Evolutionary conservation across 768 basidiomycete genomes (phyloP), one percentile per base, ranked within the genome.

Genomic region (Punctularia strigosozonata): DNA sequence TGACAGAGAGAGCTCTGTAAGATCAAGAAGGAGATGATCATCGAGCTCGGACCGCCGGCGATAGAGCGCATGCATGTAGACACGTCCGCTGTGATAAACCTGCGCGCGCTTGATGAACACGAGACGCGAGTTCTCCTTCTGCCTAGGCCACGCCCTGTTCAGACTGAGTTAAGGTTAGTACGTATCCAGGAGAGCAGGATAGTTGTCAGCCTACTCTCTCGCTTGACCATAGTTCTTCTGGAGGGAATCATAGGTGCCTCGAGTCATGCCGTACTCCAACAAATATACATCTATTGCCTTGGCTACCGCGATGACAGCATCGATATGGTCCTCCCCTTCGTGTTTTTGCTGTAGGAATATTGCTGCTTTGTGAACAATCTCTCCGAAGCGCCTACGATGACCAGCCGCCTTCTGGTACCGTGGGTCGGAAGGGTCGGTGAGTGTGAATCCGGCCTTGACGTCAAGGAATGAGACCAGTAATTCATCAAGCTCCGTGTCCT

Each of bases 301-400:
- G 18, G 77, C 71, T 14, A 87, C 72, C 25, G 66, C 65, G 24
- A 86, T 69, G 23, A 94, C 75, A 4, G 86, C 82, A 54, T 98
- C 92, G 31, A 87, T 82, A 44, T 87, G 83, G 52, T 89, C 85
- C 55, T 88, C 86, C 24, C 72, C 75, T 31, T 70, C 72, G 10
- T 66, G 71, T 31, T 71, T 68, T 48, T 71, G 68, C 25, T 75
- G 73, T 26, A 90, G 60, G 13, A 74, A 65, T 17, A 60, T 63
- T 2, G 88, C 77, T 2, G 87, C 88, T 23, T 60, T 60, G 43
- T 83, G 75, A 25, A 86, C 57, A 8, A 86, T 60, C 25, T 72
- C 58, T 3, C 85, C 89, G 46, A 83, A 83, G 13, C 76, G 70
- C 19, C 60, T 51, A 23, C 82, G 75, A 46, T 79, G 69, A 1